Base-by-base conservation (phyloP, 2,329 filamentous ascomycete genomes). In the Aspergillus amoenus region DNA sequence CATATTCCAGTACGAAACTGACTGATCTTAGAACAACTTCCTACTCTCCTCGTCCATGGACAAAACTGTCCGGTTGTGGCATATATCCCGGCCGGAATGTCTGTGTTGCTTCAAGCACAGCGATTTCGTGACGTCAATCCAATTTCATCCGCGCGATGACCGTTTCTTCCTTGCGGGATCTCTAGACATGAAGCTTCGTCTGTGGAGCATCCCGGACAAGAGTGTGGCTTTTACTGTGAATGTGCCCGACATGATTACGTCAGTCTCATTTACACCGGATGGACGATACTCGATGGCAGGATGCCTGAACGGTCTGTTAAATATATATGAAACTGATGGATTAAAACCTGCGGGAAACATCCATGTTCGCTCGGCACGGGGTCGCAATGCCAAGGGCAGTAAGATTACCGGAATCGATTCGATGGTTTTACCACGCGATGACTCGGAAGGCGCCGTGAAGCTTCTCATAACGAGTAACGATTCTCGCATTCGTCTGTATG, bases 121-220 rank as follows among this genome's bases (percentile, higher is more conserved):
- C 66, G 94, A 99, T 71, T 92, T 97, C 66, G 93, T 97, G 46
- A 96, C 94, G 0, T 93, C 92, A 1, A 93, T 99, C 49, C 86
- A 91, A 39, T 99, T 99, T 64, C 94, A 99, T 70, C 94, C 94
- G 0, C 88, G 85, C 27, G 94, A 99, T 70, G 94, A 99, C 71
- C 88, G 94, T 0, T 99, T 99, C 78, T 99, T 99, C 73, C 81
- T 99, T 11, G 93, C 94, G 17, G 94, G 94, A 8, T 96, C 91
- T 1, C 81, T 97, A 6, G 94, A 99, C 70, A 89, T 88, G 1
- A 93, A 92, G 64, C 75, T 99, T 50, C 84, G 94, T 15, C 77
- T 99, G 2, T 99, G 94, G 94, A 97, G 92, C 69, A 99, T 99
- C 46, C 93, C 94, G 0, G 94, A 99, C 73, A 97, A 95, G 72